Evolutionary conservation across 2,329 filamentous ascomycete genomes (phyloP), one percentile per base, ranked within the genome.

Genomic region (Aspergillus sp.): DNA sequence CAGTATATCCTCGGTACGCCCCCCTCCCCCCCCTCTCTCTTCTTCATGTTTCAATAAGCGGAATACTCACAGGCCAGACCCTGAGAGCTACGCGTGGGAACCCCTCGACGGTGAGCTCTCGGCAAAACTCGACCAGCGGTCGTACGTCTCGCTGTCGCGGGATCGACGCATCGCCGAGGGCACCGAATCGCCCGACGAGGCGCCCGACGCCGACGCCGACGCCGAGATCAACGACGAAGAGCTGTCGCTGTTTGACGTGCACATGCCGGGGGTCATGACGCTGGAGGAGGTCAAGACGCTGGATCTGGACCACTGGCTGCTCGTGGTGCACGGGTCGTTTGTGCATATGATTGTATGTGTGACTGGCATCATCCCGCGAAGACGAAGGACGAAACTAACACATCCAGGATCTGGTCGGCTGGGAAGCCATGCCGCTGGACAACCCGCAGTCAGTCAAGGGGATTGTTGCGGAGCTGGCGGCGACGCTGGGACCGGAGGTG

Each of bases 1-100:
- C 75, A 77, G 55, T 74, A 76, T 53, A 64, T 80, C n/a, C 67
- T 79, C 32, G 76, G 76, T 78, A 58, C 59, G 71, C 38, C 5
- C 19, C 36, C 29, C 29, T 13, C 4, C 20, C 29, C 6, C 19
- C 16, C 45, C 16, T 25, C 14, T n/a, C 19, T 14, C 11, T 13
- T 19, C 14, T 21, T 16, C 6, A 42, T 16, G 2, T 25, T 5
- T 14, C 4, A 43, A 29, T 34, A n/a, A 9, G 45, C 16, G 23
- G 16, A 42, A 34, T 49, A 46, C n/a, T 47, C 5, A 34, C 4
- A 38, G 29, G 19, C 11, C 44, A 78, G 77, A 79, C 56, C 77
- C 77, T 1, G 75, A 78, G 63, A 73, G 65, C n/a, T 57, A 71
- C 49, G 61, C 63, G 23, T 80, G 76, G 76, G 66, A 76, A 42